Evolutionary conservation across 345 rosid species (phyloP), one percentile per base, ranked within the genome.

Genomic region (Salix brachista): DNA sequence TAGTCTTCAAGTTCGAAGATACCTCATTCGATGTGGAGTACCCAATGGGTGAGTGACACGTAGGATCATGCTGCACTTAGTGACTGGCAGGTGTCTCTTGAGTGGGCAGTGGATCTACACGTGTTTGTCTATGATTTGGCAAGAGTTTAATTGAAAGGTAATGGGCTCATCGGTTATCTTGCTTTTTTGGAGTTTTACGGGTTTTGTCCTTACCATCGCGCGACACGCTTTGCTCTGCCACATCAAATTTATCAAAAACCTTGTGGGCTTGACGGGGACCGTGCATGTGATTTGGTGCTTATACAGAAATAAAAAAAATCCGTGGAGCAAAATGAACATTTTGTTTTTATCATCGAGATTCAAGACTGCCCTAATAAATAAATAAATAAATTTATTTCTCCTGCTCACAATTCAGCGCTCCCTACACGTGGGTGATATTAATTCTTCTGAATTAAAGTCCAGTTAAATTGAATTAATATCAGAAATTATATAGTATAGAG

Each of bases 1-100:
- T 65, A 39, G 68, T 77, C 26, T 72, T 76, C 81, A 80, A 58
- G 74, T 73, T 77, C 78, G 12, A 28, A 77, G 78, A 83, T 70
- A 68, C 82, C 44, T 76, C 70, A 41, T 44, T 72, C 58, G 58
- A 81, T 58, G 80, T 25, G 41, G 54, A 16, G 9, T 28, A 8
- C 6, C 84, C 69, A 85, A 46, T 73, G 26, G 37, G 39, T 23
- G n/a, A 25, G 37, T 21, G 83, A 61, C 77, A 66, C 76, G 83
- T 70, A 32, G 0, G 4, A 1, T 3, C 2, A 0, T 13, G 41
- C 6, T 41, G 70, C 21, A 3, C 37, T 11, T 32, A 14, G 23
- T 41, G 17, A 86, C 69, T 16, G 80, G 25, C 82, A 73, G 73
- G 36, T 81, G 84, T 17, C 75, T 0, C 79, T 41, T 1, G 0